These are phyloP conservation scores for Verticillium isaacii DNA, from an alignment of 2,329 filamentous ascomycete genomes.

Conservation along the genomic window DNA sequence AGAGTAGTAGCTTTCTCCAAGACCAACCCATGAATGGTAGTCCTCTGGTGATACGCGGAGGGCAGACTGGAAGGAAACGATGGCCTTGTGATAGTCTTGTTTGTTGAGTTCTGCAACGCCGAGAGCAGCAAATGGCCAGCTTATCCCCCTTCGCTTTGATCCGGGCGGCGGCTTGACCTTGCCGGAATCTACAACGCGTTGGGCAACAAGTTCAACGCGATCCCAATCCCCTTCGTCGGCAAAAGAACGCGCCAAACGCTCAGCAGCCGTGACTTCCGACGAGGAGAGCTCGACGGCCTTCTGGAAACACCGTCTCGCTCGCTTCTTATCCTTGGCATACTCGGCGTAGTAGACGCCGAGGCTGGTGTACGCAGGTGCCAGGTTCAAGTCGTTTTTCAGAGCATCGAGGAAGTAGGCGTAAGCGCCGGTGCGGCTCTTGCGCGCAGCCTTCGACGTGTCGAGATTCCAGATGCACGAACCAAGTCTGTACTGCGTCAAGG, in stretches of 20 bases:
- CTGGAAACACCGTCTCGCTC: conserved; percentile 89
- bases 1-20: conserved; percentile 96
- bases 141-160: conserved; percentile 87
- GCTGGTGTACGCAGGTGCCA: conserved; percentile 85
- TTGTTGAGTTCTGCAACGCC: conserved; percentile 94
- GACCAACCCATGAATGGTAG: conserved; percentile 92
- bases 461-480: conserved; percentile 84
- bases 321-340: conserved; percentile 79
- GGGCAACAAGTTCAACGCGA: conserved; percentile 85
- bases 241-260: conserved; percentile 79
- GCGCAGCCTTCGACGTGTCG: conserved; percentile 66
- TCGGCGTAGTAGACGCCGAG: conserved; percentile 89
- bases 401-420: conserved; percentile 81
- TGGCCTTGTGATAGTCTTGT: conserved; percentile 82
- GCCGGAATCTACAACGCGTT: conserved; percentile 90
- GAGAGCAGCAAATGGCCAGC: conserved; percentile 92
- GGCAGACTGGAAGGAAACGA: conserved; percentile 87
- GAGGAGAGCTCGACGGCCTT: conserved; percentile 92
- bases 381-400: conserved; percentile 81
- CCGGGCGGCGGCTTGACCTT: conserved; percentile 86
- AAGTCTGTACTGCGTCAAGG: conserved; percentile 81
- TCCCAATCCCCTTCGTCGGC: conserved; percentile 94
- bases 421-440: conserved; percentile 76
- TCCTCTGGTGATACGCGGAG: conserved; percentile 78
- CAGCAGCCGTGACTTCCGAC: conserved; percentile 80